Evolutionary conservation across 1,284 basidiomycete genomes (phyloP).

Genomic region (Fomes fomentarius): DNA sequence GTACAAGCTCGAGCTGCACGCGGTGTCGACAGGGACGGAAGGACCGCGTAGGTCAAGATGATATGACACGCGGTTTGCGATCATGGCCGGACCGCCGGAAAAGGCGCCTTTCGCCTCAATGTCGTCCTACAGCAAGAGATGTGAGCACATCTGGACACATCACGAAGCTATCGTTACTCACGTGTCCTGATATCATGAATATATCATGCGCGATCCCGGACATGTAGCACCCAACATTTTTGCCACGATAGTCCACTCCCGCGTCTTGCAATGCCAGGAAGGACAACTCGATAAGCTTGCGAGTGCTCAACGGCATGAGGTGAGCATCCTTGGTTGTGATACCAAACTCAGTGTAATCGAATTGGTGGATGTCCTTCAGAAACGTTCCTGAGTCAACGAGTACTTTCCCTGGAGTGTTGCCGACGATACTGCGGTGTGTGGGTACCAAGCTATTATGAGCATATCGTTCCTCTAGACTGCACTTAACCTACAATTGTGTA

Average conservation of each 20-base stretch:
- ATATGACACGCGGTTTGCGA: conserved; percentile 53
- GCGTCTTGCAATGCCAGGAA: conserved; percentile 44
- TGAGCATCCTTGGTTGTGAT: conserved; percentile 41
- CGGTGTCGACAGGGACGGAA: conserved; percentile 52
- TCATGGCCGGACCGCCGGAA: conserved; percentile 39
- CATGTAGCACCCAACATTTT: conserved; percentile 42
- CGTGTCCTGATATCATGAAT: conserved; percentile 14
- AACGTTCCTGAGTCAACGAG: conserved; percentile 39
- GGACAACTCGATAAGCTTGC: conserved; percentile 41
- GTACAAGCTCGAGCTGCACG: conserved; percentile 50
- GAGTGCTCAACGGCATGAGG: conserved; percentile 38
- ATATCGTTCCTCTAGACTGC: no score
- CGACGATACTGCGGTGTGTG: conserved; percentile 27
- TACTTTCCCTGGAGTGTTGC: conserved; percentile 31
- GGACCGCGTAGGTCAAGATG: conserved; percentile 51
- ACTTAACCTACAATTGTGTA: conserved; percentile 28
- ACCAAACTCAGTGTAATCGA: conserved; percentile 46
- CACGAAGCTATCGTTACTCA: not conserved
- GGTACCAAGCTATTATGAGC: not conserved
- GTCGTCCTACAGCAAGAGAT: conserved; percentile 34
- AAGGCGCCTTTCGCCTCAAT: conserved; percentile 41
- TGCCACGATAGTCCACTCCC: conserved; percentile 43
- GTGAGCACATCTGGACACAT: not conserved
- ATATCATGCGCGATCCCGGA: conserved; percentile 28
- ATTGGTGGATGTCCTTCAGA: conserved; percentile 39